Conservation (phyloP, 2,329 filamentous ascomycete species). For the Dactylellina leptospora region DNA sequence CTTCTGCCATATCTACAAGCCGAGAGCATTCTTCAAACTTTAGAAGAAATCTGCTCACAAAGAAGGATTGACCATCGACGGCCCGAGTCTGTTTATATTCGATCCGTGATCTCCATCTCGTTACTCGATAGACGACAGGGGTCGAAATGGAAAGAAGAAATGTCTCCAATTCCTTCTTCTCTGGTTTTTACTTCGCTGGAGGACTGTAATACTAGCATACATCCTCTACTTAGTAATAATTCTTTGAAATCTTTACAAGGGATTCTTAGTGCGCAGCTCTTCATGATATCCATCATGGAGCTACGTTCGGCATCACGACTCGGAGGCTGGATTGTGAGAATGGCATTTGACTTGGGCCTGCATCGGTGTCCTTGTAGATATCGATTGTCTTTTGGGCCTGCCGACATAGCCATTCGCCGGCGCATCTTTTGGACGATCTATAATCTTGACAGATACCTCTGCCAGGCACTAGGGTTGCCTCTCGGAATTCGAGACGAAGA, state of each 20-base stretch:
- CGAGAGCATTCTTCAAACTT: conserved; percentile 63
- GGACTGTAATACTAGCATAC: conserved; percentile 65
- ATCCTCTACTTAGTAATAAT: conserved; percentile 64
- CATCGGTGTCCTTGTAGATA: conserved; percentile 68
- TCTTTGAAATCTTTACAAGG: conserved; percentile 65
- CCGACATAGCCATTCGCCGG: conserved; percentile 64
- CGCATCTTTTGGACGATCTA: conserved; percentile 70
- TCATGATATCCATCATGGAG: conserved; percentile 67
- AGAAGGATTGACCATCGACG: conserved; percentile 58
- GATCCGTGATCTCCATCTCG: conserved; percentile 66
- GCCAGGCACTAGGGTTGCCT: conserved; percentile 68
- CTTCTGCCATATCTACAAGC: conserved; percentile 68
- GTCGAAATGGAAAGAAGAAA: conserved; percentile 22
- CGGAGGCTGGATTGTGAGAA: conserved; percentile 67
- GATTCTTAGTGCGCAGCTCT: conserved; percentile 66
- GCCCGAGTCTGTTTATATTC: conserved; percentile 62
- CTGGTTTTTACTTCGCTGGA: conserved; percentile 65
- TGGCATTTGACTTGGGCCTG: conserved; percentile 68
- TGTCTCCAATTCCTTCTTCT: conserved; percentile 60
- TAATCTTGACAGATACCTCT: conserved; percentile 66
- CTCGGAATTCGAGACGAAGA: conserved; percentile 68
- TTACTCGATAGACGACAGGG: conserved; percentile 66
- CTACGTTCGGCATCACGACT: conserved; percentile 68
- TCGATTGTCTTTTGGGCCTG: conserved; percentile 63
- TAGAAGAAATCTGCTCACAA: conserved; percentile 62